Conservation (phyloP, 2,329 filamentous ascomycete species). For the Madurella fahalii region DNA sequence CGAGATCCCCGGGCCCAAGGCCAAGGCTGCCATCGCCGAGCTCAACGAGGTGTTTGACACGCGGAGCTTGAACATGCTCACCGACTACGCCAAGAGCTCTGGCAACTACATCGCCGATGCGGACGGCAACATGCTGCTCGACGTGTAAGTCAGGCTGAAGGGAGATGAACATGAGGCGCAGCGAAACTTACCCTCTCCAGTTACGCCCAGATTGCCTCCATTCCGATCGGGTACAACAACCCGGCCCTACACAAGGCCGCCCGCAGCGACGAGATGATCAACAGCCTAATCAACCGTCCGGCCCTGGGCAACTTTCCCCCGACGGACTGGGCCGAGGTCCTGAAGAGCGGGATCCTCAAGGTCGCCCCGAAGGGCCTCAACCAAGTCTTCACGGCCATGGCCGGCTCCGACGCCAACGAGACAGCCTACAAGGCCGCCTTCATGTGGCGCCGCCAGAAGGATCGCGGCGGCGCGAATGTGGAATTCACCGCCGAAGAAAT, state of each 20-base stretch:
- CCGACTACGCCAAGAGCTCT: slow-evolving; percentile 67
- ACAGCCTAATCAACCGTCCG: slow-evolving; percentile 79
- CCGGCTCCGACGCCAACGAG: slow-evolving; percentile 90
- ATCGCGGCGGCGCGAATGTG: slow-evolving; percentile 71
- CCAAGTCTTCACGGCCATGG: slow-evolving; percentile 87
- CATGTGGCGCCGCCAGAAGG: slow-evolving; percentile 80
- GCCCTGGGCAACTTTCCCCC: slow-evolving; percentile 89
- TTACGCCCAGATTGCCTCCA: slow-evolving; percentile 89
- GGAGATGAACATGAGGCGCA: background rate
- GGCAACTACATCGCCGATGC: slow-evolving; percentile 79
- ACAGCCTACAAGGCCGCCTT: slow-evolving; percentile 93
- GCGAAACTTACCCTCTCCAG: slow-evolving; percentile 35
- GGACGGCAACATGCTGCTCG: slow-evolving; percentile 68
- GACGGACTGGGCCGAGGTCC: slow-evolving; percentile 74
- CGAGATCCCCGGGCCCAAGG: slow-evolving; percentile 71
- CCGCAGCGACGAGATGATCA: slow-evolving; percentile 72
- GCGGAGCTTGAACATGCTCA: slow-evolving; percentile 77
- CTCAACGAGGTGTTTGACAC: slow-evolving; percentile 81
- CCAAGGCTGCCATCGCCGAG: slow-evolving; percentile 63
- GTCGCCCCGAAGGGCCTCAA: slow-evolving; percentile 78
- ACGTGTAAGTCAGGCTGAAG: slow-evolving; percentile 51
- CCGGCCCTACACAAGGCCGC: slow-evolving; percentile 66
- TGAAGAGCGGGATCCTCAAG: slow-evolving; percentile 74
- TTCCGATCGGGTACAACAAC: slow-evolving; percentile 92
- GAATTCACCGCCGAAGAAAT: slow-evolving; percentile 80